Conservation (phyloP, 306 rosid species). For the Dalbergia cochinchinensis region DNA sequence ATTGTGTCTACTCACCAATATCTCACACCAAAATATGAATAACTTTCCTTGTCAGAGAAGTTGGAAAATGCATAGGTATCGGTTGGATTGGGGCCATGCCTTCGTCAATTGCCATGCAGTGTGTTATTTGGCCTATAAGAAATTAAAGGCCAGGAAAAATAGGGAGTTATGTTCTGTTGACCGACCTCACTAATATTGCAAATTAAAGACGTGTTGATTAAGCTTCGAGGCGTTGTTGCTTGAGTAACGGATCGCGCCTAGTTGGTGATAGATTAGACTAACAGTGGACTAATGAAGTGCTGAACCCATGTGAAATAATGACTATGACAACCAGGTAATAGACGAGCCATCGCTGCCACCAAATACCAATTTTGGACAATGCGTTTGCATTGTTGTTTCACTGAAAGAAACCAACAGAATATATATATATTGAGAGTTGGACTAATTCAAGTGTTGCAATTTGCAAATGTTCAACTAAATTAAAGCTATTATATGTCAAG, state of each 20-base stretch:
- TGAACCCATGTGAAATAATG: conserved; percentile 5
- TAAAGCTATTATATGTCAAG: not conserved
- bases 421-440: not conserved
- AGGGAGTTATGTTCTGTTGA: not conserved
- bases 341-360: not conserved
- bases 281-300: not conserved
- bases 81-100: not conserved
- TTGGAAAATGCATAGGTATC: not conserved
- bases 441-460: not conserved
- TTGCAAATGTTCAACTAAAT: not conserved
- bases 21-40: conserved; percentile 28
- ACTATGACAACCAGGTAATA: not conserved
- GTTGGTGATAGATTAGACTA: not conserved
- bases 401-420: not conserved
- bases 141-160: not conserved
- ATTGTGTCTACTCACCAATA: conserved; percentile 27
- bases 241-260: not conserved
- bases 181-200: not conserved
- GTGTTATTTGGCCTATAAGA: not conserved
- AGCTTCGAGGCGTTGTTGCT: not conserved
- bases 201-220: not conserved
- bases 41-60: conserved; percentile 34
- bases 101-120: not conserved
- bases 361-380: not conserved
- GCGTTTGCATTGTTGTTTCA: not conserved